Base-by-base conservation (phyloP, 257 asterid species). In the Nicotiana attenuata region DNA sequence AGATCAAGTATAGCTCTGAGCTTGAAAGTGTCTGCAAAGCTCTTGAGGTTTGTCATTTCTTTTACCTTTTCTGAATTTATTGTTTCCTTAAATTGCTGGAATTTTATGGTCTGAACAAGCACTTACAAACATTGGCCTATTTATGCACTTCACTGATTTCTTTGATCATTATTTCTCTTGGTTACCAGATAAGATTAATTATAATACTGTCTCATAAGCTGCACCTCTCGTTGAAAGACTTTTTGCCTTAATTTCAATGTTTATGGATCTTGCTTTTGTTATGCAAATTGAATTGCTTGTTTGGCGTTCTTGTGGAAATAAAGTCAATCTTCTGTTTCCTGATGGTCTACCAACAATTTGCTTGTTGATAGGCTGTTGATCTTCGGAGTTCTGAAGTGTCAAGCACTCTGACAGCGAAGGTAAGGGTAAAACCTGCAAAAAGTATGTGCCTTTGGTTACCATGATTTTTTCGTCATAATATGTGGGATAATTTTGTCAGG, bases 11-110 rank as follows among this genome's bases (percentile, higher is more conserved):
- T 53, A 89, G 93, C 3, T 90, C 90, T 0, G 98, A 96, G 81
- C 94, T 96, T 60, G 98, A 94, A 80, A 92, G 91, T 50, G 97
- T 94, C 87, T 92, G 97, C 91, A 86, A 88, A 86, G 98, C 99
- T 85, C 99, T 96, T 47, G 87, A 96, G 99, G 99, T 96, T 65
- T 79, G 88, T 69, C 77, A 35, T 75, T 24, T 53, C 65, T 22
- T 33, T 69, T 71, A n/a, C 47, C 47, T 7, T 38, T 41, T 41
- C 11, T 41, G 10, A 41, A 31, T 68, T 10, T 64, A 31, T 56
- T 60, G 47, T 41, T 13, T 52, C 45, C 75, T 26, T 77, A 47
- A 7, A 38, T 26, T 56, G 28, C 75, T 65, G 53, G 31, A 24
- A 52, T 24, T 28, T 67, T 67, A 38, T 29, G 2, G 35, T 67